Percentiles rank a stretch among this genome's conserved stretches.
Evolutionary conservation across 345 rosid genomes (phyloP).

Genomic region (Zanthoxylum bungeanum): DNA sequence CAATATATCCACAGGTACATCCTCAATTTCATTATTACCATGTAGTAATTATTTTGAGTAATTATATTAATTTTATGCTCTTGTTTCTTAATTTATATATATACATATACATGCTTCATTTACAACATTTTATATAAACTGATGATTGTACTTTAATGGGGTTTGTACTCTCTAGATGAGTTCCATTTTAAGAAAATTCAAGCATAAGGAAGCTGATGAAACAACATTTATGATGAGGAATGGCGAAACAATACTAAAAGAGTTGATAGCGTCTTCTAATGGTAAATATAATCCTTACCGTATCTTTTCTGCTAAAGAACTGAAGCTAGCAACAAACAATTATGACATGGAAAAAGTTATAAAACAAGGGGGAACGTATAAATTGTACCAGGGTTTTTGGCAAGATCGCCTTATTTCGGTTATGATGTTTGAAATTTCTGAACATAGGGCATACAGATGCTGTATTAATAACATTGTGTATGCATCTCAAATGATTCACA

Average conservation of each 20-base stretch:
- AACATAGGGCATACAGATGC: not conserved
- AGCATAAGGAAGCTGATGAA: not conserved
- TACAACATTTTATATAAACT: not conserved
- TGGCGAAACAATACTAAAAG: not conserved
- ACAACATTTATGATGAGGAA: not conserved
- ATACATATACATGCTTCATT: too few relatives aligned
- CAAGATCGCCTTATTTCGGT: conserved; percentile 6
- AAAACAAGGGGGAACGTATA: not conserved
- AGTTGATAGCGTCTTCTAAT: not conserved
- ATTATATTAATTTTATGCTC: not conserved
- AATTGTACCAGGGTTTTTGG: conserved; percentile 1
- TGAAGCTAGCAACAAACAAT: conserved; percentile 13
- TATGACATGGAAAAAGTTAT: not conserved
- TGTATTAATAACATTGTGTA: not conserved
- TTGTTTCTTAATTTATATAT: not conserved
- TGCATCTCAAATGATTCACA: not conserved
- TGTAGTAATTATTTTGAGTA: too few relatives aligned
- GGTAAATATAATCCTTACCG: conserved; percentile 7
- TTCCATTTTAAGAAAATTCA: not conserved
- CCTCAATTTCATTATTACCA: too few relatives aligned
- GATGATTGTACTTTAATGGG: too few relatives aligned
- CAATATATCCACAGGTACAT: too few relatives aligned
- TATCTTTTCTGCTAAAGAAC: conserved; percentile 4
- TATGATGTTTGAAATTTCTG: not conserved
- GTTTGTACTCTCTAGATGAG: not conserved